These are phyloP conservation scores for Penicillium olsonii DNA, from an alignment of 2,329 filamentous ascomycete genomes.

Conservation along the genomic window DNA sequence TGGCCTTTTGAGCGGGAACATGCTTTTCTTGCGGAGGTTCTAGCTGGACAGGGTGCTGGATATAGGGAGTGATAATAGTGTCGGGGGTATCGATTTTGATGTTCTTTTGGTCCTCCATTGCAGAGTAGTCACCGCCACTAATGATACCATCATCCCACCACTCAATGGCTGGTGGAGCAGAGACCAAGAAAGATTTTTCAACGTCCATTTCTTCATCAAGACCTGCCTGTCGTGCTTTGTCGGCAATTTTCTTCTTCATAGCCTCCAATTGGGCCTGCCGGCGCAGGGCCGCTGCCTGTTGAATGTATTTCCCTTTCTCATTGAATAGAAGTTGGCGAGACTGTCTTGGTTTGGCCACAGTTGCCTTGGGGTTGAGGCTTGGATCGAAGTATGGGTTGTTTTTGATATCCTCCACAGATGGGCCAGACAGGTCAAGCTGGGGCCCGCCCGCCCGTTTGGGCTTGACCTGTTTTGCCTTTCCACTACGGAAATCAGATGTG, in stretches of 20 bases:
- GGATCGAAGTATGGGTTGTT: constrained; percentile 85
- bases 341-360: constrained; percentile 63
- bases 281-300: constrained; percentile 85
- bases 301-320: constrained; percentile 94
- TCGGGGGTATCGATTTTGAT: constrained; percentile 78
- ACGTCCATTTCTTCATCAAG: constrained; percentile 88
- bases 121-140: constrained; percentile 71
- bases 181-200: constrained; percentile 85
- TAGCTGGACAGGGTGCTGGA: constrained; percentile 89
- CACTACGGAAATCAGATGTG: constrained; percentile 46
- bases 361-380: constrained; percentile 61
- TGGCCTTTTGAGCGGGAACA: constrained; percentile 75
- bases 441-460: constrained; percentile 55
- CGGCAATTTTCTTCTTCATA: constrained; percentile 92
- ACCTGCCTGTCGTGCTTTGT: constrained; percentile 82
- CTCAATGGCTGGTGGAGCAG: constrained; percentile 82
- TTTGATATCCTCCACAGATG: constrained; percentile 59
- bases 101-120: constrained; percentile 63
- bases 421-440: constrained; percentile 57
- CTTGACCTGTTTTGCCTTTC: constrained; percentile 48
- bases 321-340: constrained; percentile 85
- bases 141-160: constrained; percentile 97
- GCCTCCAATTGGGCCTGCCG: constrained; percentile 86
- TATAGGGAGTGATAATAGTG: constrained; percentile 83
- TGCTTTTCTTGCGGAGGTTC: constrained; percentile 90